phyloP scores from a whole-genome alignment of 2,329 filamentous ascomycete species.

The Penicillium sp. region DNA sequence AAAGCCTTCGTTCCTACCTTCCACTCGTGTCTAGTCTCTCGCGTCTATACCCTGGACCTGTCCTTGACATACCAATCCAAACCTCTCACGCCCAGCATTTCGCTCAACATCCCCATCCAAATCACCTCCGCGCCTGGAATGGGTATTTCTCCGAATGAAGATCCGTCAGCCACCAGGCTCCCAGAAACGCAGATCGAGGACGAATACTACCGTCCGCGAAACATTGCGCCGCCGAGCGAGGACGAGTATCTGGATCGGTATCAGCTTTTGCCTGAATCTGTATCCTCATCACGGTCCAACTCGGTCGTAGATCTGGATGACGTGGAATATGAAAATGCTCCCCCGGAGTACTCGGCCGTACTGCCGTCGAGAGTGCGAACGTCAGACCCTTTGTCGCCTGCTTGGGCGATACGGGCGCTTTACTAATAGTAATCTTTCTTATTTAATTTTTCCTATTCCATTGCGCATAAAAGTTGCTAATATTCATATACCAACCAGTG shows the following conservation, averaged over 20 bases:
- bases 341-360: slow-evolving; percentile 4
- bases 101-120: slow-evolving; percentile 43
- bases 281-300: not conserved
- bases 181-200: slow-evolving; percentile 26
- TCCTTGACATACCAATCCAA: slow-evolving; percentile 52
- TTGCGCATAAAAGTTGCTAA: not conserved
- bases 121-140: slow-evolving; percentile 26
- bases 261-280: not conserved
- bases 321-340: not conserved
- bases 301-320: not conserved
- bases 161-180: slow-evolving; percentile 16
- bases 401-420: slow-evolving; percentile 9
- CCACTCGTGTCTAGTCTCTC: slow-evolving; percentile 63
- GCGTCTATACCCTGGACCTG: slow-evolving; percentile 60
- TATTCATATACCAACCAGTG: not conserved
- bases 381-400: not conserved
- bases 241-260: not conserved
- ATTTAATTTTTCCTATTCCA: not conserved
- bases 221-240: slow-evolving; percentile 18
- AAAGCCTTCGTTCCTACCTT: slow-evolving; percentile 67
- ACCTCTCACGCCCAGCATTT: slow-evolving; percentile 36
- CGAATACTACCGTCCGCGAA: slow-evolving; percentile 27
- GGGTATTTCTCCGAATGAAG: slow-evolving; percentile 11
- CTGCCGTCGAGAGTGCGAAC: not conserved
- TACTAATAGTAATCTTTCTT: slow-evolving; percentile 16